A percentile compares a stretch with the other conserved stretches of the same genome.
phyloP scores from a whole-genome alignment of 2,329 filamentous ascomycete genomes.

The Alternaria gansuensis region DNA sequence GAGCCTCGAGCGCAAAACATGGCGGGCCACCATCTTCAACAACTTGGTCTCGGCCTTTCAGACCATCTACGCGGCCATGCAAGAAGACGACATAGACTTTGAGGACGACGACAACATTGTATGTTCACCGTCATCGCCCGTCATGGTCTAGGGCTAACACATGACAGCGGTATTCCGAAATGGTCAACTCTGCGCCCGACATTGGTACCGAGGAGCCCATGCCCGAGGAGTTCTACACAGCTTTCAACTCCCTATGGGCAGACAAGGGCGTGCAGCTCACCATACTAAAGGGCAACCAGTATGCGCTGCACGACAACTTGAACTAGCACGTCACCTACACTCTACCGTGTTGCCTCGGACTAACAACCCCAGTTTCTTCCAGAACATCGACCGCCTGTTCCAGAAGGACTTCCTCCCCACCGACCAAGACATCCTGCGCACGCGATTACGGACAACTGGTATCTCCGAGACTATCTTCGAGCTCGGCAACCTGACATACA shows the following conservation, averaged over 20 bases:
- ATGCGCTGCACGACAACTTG: constrained; percentile 93
- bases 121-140: constrained; percentile 43
- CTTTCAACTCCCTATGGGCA: constrained; percentile 84
- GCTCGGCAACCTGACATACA: constrained; percentile 88
- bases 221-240: constrained; percentile 77
- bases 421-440: constrained; percentile 93
- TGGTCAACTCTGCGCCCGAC: constrained; percentile 81
- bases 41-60: constrained; percentile 94
- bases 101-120: constrained; percentile 82
- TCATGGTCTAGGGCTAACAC: constrained; percentile 12
- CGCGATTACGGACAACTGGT: constrained; percentile 88
- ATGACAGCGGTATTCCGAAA: constrained; percentile 75
- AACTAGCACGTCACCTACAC: constrained; percentile 74
- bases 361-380: constrained; percentile 74
- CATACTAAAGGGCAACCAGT: constrained; percentile 95
- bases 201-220: constrained; percentile 83
- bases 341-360: constrained; percentile 4
- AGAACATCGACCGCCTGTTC: constrained; percentile 69
- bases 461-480: constrained; percentile 97
- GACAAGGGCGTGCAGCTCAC: constrained; percentile 85
- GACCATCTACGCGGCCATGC: constrained; percentile 89
- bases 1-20: constrained; percentile 88
- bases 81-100: constrained; percentile 81
- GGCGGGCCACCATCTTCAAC: constrained; percentile 93
- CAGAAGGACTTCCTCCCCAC: constrained; percentile 82